Conservation (phyloP, 2,329 filamentous ascomycete species). For the Paecilomyces variotii region DNA sequence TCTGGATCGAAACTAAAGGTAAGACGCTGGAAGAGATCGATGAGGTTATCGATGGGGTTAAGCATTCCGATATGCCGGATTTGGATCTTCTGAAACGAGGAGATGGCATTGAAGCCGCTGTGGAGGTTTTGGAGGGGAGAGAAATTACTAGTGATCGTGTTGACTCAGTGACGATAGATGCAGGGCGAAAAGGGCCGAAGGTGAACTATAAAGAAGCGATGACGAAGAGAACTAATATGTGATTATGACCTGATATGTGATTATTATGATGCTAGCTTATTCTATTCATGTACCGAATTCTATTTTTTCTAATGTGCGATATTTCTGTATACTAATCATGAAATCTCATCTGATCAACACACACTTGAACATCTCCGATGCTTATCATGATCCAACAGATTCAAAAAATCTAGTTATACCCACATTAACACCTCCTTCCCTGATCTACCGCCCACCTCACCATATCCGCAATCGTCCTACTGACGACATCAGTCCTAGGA, state of each 20-base stretch:
- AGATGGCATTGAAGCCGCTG: background rate
- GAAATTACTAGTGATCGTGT: background rate
- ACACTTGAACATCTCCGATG: no score
- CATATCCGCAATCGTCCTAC: constrained; percentile 21
- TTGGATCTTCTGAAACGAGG: background rate
- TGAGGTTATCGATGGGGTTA: background rate
- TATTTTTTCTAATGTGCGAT: no score
- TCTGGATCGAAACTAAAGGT: background rate
- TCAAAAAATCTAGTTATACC: background rate
- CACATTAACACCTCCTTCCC: background rate
- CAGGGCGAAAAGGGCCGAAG: background rate
- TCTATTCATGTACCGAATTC: background rate
- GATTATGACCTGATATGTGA: background rate
- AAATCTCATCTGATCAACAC: no score
- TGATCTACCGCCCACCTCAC: constrained; percentile 18
- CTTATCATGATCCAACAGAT: no score
- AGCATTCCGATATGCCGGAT: background rate
- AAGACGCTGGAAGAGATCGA: background rate
- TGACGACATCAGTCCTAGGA: constrained; percentile 25
- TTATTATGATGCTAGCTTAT: background rate
- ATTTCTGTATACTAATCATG: no score
- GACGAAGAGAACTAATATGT: background rate
- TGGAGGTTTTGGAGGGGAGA: background rate
- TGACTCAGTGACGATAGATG: background rate
- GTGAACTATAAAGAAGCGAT: background rate